Evolutionary conservation across 768 basidiomycete species (phyloP), one percentile per base, ranked within the genome.

Genomic region (Pleurotus sapidus): DNA sequence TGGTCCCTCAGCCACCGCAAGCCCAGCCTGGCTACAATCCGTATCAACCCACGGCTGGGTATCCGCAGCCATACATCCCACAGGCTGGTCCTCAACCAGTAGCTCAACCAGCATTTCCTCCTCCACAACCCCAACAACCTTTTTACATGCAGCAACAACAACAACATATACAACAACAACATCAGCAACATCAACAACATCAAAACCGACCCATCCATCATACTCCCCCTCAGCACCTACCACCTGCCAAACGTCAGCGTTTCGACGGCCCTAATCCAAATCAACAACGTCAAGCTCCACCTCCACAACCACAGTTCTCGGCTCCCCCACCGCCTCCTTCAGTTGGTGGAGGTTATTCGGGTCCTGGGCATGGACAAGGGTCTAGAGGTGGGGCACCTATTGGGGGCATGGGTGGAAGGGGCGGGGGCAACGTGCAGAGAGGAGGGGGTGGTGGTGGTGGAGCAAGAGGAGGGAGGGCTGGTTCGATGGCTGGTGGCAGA

Each of bases 181-280:
- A 67, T 49, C 58, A 56, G 8, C 73, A 40, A 30, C 80, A 77
- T 59, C 79, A 78, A 68, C 80, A 77, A 60, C 75, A 72, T 55
- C 80, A 72, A 61, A 80, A 73, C 48, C 82, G 77, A 30, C 82
- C 81, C 49, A 60, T 78, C 51, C 75, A 87, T 61, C 89, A 91
- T 61, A 74, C 83, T 0, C 83, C 88, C 8, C 87, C 88, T 37
- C 89, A 90, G 63, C 88, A 92, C 65, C 77, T 87, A n/a, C 95
- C 95, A 7, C 94, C 95, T 2, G 93, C 93, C 1, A 97, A 97
- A 70, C 79, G 95, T 54, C 93, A 88, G 63, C 83, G 93, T 43
- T 95, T 95, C 66, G 95, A 96, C 67, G 87, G 86, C 4, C 89
- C 90, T 1, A 82, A 74, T 60, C 74, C 78, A 45, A 77, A 74